Conservation (phyloP, 768 basidiomycete genomes). For the Kwoniella shandongensis region DNA sequence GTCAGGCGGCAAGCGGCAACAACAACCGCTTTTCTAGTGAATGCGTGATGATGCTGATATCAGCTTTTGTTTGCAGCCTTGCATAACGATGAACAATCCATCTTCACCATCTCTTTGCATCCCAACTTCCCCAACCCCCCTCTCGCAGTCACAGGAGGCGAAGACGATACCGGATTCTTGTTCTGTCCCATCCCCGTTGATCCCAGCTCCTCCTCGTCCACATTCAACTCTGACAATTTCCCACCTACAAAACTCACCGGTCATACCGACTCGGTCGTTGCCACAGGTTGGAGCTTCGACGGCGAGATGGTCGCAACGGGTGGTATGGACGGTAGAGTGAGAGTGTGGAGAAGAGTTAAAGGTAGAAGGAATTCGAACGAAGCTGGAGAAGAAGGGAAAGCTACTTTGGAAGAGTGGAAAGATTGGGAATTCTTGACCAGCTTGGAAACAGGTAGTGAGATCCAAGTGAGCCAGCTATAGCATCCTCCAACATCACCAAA, state of each 20-base stretch:
- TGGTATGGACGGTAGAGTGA: slow-evolving; percentile 94
- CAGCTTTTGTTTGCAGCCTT: slow-evolving; percentile 38
- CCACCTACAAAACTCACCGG: slow-evolving; percentile 68
- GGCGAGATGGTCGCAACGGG: slow-evolving; percentile 93
- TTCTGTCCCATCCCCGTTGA: slow-evolving; percentile 55
- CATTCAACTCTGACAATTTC: slow-evolving; percentile 43
- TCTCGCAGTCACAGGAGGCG: slow-evolving; percentile 86
- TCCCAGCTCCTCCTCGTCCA: slow-evolving; percentile 18
- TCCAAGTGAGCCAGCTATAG: slow-evolving; percentile 65
- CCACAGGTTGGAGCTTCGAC: slow-evolving; percentile 75
- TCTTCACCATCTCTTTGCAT: slow-evolving; percentile 81
- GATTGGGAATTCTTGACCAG: slow-evolving; percentile 94
- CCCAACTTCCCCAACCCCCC: slow-evolving; percentile 66
- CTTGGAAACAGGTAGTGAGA: slow-evolving; percentile 91
- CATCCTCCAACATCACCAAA: not conserved
- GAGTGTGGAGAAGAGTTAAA: slow-evolving; percentile 80
- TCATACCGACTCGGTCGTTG: slow-evolving; percentile 86
- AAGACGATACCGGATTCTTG: slow-evolving; percentile 91
- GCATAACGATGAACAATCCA: slow-evolving; percentile 65
- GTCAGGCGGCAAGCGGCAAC: no score
- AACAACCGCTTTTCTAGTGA: no score
- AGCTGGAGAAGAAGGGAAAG: slow-evolving; percentile 40
- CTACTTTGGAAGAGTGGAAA: slow-evolving; percentile 65
- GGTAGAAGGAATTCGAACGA: slow-evolving; percentile 3
- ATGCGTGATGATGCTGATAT: slow-evolving; percentile 22